Conservation (phyloP, 2,329 filamentous ascomycete genomes). For the Aspergillus melleus region DNA sequence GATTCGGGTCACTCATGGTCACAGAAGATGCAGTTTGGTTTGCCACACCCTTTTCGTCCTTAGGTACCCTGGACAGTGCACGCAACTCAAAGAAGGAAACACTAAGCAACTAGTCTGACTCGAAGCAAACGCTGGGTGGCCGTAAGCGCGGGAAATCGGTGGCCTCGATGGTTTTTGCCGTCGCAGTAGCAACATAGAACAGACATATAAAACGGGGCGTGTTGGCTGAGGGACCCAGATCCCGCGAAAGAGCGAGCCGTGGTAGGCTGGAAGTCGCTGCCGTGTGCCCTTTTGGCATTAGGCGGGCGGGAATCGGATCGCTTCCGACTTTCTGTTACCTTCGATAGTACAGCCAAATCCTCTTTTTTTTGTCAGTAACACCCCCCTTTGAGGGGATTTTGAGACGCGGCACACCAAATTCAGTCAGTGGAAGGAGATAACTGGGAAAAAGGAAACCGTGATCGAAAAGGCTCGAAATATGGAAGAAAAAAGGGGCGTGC, state of each 20-base stretch:
- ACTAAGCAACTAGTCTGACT: background rate
- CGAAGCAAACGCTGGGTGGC: background rate
- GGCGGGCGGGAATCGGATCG: conserved; percentile 1
- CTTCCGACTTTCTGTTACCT: background rate
- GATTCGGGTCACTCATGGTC: conserved; percentile 25
- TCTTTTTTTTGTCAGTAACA: background rate
- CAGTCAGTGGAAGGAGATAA: too few relatives aligned
- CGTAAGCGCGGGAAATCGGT: background rate
- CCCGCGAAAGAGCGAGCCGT: background rate
- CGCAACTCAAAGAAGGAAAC: conserved; percentile 1
- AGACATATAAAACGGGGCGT: background rate
- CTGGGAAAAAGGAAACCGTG: background rate
- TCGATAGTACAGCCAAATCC: background rate
- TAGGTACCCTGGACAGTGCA: conserved; percentile 7
- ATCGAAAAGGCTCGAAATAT: background rate
- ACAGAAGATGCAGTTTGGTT: conserved; percentile 7
- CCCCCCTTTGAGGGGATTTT: background rate
- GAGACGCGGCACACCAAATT: background rate
- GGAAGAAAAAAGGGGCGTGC: too few relatives aligned
- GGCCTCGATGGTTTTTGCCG: background rate
- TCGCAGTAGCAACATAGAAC: background rate
- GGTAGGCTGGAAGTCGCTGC: conserved; percentile 3
- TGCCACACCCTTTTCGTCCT: conserved; percentile 8
- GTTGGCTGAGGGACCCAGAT: background rate
- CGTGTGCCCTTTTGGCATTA: background rate